Evolutionary conservation across 495 filamentous ascomycete species (phyloP), one percentile per base, ranked within the genome.

Genomic region (Aspergillus hancockii): DNA sequence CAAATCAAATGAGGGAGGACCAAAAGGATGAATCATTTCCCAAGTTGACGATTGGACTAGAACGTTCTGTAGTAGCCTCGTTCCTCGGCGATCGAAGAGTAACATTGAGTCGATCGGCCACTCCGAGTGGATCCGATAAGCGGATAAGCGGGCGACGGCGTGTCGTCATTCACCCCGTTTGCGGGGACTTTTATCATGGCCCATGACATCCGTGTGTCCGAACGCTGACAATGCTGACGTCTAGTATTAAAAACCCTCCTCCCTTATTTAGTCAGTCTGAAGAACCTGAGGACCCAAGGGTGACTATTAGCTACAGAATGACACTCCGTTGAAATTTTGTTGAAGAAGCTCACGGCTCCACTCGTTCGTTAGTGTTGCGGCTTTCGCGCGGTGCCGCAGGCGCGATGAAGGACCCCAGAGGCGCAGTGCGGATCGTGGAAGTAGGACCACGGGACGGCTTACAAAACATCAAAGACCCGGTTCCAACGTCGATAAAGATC

Each of bases 391-490:
- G n/a, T 23, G 43, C 43, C 43, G 21, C n/a, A 49, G 5, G 14
- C 54, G 46, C 13, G 3, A 57, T 57, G 54, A 57, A 57, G 38
- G 40, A 49, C 43, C 43, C 54, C 13, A 47, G 43, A 49, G 43
- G 30, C 13, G 54, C 60, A 12, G 72, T 79, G 31, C 65, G 68
- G 34, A 75, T 81, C 49, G 71, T 80, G 43, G 77, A 81, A 68
- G 79, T 81, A 49, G 76, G 77, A 0, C 77, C 78, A 19, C 72
- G 78, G 12, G 78, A 79, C 55, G 78, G 78, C 19, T 67, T 79
- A 1, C 78, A 81, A 36, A 81, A 77, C 36, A 79, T 78, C 38
- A 54, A 51, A 19, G 52, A 68, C 0, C 22, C 60, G 5, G 63
- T 81, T n/a, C 66, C 75, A 0, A 79, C 76, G 0, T 28, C 59